Conservation (phyloP, 306 rosid genomes). For the Acacia acuminata region DNA sequence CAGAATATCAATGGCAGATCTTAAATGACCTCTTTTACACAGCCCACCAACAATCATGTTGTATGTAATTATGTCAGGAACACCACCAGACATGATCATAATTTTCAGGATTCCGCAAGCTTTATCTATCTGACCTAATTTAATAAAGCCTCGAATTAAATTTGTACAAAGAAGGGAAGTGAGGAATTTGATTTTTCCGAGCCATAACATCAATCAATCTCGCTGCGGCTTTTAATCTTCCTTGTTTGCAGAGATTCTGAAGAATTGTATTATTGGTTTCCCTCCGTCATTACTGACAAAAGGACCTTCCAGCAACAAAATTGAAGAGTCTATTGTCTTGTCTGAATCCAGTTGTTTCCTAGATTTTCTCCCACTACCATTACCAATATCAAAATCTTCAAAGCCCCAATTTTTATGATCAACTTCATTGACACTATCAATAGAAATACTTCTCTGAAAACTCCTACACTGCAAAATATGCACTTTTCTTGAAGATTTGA, state of each 20-base stretch:
- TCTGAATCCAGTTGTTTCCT: slow-evolving; percentile 38
- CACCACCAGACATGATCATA: slow-evolving; percentile 81
- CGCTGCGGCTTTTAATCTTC: slow-evolving; percentile 60
- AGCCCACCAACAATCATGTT: slow-evolving; percentile 74
- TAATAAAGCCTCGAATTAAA: slow-evolving; percentile 73
- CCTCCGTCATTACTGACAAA: slow-evolving; percentile 59
- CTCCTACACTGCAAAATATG: slow-evolving; percentile 35
- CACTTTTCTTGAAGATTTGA: slow-evolving; percentile 30
- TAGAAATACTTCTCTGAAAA: slow-evolving; percentile 46
- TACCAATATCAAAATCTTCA: slow-evolving; percentile 30
- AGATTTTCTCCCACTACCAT: slow-evolving; percentile 30
- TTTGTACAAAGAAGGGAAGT: slow-evolving; percentile 68
- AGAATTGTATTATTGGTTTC: slow-evolving; percentile 63
- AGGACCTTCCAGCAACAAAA: slow-evolving; percentile 46
- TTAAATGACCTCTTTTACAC: slow-evolving; percentile 61
- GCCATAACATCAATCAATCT: slow-evolving; percentile 78
- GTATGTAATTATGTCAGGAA: slow-evolving; percentile 76
- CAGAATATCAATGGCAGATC: slow-evolving; percentile 61
- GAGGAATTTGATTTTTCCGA: slow-evolving; percentile 71
- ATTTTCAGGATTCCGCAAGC: slow-evolving; percentile 58
- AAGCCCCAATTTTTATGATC: slow-evolving; percentile 40
- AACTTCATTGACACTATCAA: slow-evolving; percentile 58
- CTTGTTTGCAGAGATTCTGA: slow-evolving; percentile 56
- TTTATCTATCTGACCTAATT: slow-evolving; percentile 44
- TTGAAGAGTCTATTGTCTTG: slow-evolving; percentile 38